phyloP scores from a whole-genome alignment of 2,329 filamentous ascomycete species.

The Hawksworthiomyces lignivorus region DNA sequence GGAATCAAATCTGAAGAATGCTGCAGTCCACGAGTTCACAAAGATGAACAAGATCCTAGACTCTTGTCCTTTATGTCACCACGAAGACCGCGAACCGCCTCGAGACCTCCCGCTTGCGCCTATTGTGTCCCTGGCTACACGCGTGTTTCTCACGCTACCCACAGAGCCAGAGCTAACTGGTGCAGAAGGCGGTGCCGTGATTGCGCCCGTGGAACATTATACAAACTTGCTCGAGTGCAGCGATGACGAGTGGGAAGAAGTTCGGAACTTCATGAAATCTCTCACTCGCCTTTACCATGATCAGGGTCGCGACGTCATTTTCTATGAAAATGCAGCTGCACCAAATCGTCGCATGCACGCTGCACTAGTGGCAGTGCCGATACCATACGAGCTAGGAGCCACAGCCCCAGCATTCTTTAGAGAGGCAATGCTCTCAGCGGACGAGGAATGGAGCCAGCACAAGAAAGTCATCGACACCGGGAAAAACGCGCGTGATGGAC shows the following conservation, averaged over 20 bases:
- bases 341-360: constrained; percentile 76
- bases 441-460: constrained; percentile 95
- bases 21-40: constrained; percentile 80
- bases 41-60: constrained; percentile 83
- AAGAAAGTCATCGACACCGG: constrained; percentile 88
- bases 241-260: constrained; percentile 98
- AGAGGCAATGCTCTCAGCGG: constrained; percentile 80
- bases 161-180: constrained; percentile 77
- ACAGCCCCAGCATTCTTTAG: constrained; percentile 91
- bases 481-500: constrained; percentile 53
- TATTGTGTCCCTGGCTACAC: constrained; percentile 75
- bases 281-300: constrained; percentile 91
- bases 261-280: constrained; percentile 98
- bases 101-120: constrained; percentile 67
- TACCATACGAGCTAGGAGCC: constrained; percentile 85
- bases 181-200: constrained; percentile 70
- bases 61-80: constrained; percentile 81
- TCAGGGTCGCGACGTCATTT: constrained; percentile 84
- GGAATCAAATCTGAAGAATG: constrained; percentile 78
- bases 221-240: constrained; percentile 94
- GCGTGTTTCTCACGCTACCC: constrained; percentile 79
- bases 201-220: constrained; percentile 81
- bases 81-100: constrained; percentile 68
- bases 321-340: constrained; percentile 92
- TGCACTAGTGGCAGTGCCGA: constrained; percentile 74